Evolutionary conservation across 257 asterid genomes (phyloP).

Genomic region (Solanum verrucosum): DNA sequence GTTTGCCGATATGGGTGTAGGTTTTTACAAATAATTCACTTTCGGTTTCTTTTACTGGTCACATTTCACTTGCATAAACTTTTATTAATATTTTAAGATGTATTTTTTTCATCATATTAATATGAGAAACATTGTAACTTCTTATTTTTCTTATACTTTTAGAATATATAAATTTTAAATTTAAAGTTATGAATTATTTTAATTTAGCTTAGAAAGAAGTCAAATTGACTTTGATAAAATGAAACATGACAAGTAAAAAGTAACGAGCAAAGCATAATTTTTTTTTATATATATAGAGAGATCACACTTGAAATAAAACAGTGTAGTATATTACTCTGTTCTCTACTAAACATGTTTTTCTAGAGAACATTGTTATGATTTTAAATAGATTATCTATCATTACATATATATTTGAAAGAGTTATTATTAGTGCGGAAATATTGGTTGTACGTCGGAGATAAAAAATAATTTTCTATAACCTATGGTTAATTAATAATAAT

Average conservation of each 20-base stretch:
- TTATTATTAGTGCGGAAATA: neutral
- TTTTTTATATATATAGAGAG: too few relatives aligned
- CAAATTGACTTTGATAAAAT: too few relatives aligned
- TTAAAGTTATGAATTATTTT: neutral
- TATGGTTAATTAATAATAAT: neutral
- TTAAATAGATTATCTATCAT: neutral
- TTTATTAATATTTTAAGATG: too few relatives aligned
- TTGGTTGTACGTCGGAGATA: neutral
- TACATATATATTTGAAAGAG: neutral
- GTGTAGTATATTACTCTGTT: neutral
- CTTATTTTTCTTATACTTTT: too few relatives aligned
- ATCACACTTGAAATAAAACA: too few relatives aligned
- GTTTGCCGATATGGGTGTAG: neutral
- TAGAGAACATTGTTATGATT: neutral
- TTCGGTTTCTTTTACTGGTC: accelerated
- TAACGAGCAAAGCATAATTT: too few relatives aligned
- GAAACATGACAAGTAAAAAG: neutral
- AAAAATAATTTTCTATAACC: neutral
- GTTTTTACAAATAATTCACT: neutral
- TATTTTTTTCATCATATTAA: too few relatives aligned
- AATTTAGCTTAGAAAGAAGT: too few relatives aligned
- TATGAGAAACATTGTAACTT: neutral
- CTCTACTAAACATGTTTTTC: neutral
- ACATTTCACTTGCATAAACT: neutral
- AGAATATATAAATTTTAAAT: too few relatives aligned